Percentiles rank a stretch among this genome's conserved stretches.
Evolutionary conservation across 768 basidiomycete genomes (phyloP).

Genomic region (Cystobasidium ongulense): DNA sequence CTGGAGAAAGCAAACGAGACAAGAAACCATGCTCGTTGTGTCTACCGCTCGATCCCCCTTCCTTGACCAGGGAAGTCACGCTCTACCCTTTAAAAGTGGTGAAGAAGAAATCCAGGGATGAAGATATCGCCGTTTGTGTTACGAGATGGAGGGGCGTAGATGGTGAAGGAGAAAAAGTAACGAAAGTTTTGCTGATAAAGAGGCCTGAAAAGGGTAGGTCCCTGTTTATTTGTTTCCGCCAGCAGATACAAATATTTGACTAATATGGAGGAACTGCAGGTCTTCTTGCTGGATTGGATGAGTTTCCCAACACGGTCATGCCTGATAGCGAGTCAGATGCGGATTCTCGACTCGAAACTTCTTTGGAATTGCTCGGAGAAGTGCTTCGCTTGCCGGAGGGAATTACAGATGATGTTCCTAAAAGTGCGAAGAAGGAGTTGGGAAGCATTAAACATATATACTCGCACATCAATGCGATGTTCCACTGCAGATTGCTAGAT

Average conservation of each 20-base stretch:
- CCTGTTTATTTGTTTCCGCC: too few relatives aligned
- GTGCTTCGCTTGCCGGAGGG: not conserved
- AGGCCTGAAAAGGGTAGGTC: conserved; percentile 70
- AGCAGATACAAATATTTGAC: not conserved
- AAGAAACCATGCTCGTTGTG: conserved; percentile 55
- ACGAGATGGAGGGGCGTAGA: conserved; percentile 59
- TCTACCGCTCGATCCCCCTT: conserved; percentile 50
- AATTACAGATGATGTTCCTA: not conserved
- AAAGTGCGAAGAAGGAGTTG: not conserved
- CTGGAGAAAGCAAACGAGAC: not conserved
- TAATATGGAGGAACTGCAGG: conserved; percentile 51
- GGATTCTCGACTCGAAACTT: not conserved
- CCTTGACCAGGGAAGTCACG: conserved; percentile 50
- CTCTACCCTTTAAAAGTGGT: conserved; percentile 79
- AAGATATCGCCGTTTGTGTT: conserved; percentile 75
- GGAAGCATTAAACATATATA: conserved; percentile 30
- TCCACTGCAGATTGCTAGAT: conserved; percentile 1
- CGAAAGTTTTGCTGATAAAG: conserved; percentile 67
- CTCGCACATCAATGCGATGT: conserved; percentile 32
- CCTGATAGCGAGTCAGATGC: not conserved
- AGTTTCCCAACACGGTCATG: conserved; percentile 65
- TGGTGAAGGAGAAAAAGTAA: conserved; percentile 45
- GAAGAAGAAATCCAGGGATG: conserved; percentile 73
- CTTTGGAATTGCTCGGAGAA: conserved; percentile 14
- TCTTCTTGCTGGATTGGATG: conserved; percentile 77